phyloP scores from a whole-genome alignment of 2,329 filamentous ascomycete genomes.

The Hawksworthiomyces lignivorus region DNA sequence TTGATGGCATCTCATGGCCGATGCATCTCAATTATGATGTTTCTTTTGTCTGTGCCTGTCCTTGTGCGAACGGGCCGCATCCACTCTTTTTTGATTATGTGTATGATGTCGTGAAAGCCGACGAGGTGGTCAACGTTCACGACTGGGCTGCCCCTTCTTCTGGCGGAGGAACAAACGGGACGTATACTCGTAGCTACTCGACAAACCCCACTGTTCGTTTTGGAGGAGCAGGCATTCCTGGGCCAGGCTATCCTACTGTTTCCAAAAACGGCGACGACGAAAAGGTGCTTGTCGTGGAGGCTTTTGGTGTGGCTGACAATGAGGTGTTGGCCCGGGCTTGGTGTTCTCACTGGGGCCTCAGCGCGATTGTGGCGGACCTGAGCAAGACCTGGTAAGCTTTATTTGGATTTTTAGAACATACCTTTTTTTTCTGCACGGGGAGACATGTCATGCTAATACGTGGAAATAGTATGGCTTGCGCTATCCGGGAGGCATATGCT shows the following conservation, averaged over 20 bases:
- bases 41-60: slow-evolving; percentile 58
- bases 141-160: slow-evolving; percentile 53
- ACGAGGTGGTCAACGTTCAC: slow-evolving; percentile 56
- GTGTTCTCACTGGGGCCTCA: slow-evolving; percentile 69
- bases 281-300: slow-evolving; percentile 63
- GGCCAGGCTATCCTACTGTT: slow-evolving; percentile 12
- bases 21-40: slow-evolving; percentile 57
- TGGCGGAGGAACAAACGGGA: neutral
- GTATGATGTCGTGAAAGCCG: slow-evolving; percentile 50
- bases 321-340: slow-evolving; percentile 70
- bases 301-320: slow-evolving; percentile 65
- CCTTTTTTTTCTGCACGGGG: no score
- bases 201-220: slow-evolving; percentile 13
- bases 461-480: slow-evolving; percentile 61
- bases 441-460: no score
- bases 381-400: slow-evolving; percentile 55
- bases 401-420: no score
- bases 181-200: slow-evolving; percentile 16
- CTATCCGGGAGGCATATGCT: slow-evolving; percentile 68
- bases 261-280: slow-evolving; percentile 44
- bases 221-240: slow-evolving; percentile 10
- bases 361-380: slow-evolving; percentile 62
- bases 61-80: slow-evolving; percentile 56
- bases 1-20: slow-evolving; percentile 56
- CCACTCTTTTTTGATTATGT: slow-evolving; percentile 67